phyloP scores from a whole-genome alignment of 257 asterid species.

The Solanum appendiculatum region DNA sequence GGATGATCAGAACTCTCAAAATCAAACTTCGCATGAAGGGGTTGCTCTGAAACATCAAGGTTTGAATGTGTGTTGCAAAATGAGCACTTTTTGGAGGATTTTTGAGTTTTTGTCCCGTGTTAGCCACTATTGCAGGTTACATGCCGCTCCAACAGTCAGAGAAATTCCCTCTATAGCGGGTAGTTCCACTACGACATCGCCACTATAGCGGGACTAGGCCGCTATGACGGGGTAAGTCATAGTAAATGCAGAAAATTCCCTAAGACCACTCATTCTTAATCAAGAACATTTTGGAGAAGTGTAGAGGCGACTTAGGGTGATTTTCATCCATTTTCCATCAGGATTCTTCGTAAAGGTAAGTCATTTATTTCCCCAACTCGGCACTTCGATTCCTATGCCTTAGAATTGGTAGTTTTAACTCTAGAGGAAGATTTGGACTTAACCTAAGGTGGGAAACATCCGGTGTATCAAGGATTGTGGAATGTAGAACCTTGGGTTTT shows the following conservation, averaged over 20 bases:
- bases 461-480: background rate
- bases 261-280: no score
- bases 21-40: background rate
- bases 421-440: background rate
- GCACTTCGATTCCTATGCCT: background rate
- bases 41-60: background rate
- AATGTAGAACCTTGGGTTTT: background rate
- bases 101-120: background rate
- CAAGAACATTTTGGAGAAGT: background rate
- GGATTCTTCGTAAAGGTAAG: no score
- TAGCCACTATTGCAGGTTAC: background rate
- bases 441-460: background rate
- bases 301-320: background rate
- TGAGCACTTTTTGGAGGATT: no score
- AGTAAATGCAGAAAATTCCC: background rate
- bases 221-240: background rate
- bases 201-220: background rate
- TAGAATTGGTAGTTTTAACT: no score
- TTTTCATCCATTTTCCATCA: no score
- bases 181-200: no score
- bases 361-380: background rate
- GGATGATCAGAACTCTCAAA: no score
- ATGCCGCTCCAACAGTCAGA: background rate
- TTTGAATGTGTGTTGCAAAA: background rate
- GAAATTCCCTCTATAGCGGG: background rate